A percentile compares a stretch with the other conserved stretches of the same genome.
Evolutionary conservation across 2,329 filamentous ascomycete genomes (phyloP).

Genomic region (Pleoardoris graminearum): DNA sequence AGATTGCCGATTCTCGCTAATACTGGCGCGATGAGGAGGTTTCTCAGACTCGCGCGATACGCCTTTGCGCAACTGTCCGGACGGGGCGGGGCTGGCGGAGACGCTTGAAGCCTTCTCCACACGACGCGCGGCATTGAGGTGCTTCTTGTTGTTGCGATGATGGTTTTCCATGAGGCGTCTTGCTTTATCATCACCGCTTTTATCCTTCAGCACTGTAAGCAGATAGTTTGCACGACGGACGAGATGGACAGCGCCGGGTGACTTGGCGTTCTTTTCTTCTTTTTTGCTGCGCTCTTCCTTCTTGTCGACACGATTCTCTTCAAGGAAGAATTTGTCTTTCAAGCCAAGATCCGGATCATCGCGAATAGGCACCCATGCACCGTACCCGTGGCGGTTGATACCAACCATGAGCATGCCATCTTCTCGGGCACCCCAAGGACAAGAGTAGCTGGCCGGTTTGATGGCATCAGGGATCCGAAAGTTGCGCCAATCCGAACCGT

Average conservation of each 20-base stretch:
- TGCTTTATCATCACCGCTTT: constrained; percentile 72
- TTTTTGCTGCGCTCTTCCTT: constrained; percentile 86
- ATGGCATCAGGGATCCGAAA: constrained; percentile 91
- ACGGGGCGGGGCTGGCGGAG: constrained; percentile 72
- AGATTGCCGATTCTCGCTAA: constrained; percentile 41
- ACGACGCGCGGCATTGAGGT: constrained; percentile 59
- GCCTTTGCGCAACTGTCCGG: constrained; percentile 41
- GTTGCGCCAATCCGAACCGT: constrained; percentile 67
- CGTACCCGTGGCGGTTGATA: constrained; percentile 91
- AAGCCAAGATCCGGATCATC: constrained; percentile 88
- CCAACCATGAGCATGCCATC: constrained; percentile 97
- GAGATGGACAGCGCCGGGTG: constrained; percentile 94
- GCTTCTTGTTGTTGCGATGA: constrained; percentile 90
- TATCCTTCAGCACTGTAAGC: constrained; percentile 89
- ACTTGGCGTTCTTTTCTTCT: constrained; percentile 74
- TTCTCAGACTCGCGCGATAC: constrained; percentile 43
- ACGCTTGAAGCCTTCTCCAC: constrained; percentile 61
- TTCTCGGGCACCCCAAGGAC: constrained; percentile 87
- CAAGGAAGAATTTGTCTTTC: constrained; percentile 88
- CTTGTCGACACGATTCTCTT: constrained; percentile 97
- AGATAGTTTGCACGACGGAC: constrained; percentile 94
- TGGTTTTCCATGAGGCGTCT: constrained; percentile 88
- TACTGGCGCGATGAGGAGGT: constrained; percentile 42
- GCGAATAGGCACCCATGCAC: constrained; percentile 91
- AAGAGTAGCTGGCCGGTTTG: constrained; percentile 89